phyloP scores from a whole-genome alignment of 352 stramenopile genomes.

The Pythium scleroteichum region DNA sequence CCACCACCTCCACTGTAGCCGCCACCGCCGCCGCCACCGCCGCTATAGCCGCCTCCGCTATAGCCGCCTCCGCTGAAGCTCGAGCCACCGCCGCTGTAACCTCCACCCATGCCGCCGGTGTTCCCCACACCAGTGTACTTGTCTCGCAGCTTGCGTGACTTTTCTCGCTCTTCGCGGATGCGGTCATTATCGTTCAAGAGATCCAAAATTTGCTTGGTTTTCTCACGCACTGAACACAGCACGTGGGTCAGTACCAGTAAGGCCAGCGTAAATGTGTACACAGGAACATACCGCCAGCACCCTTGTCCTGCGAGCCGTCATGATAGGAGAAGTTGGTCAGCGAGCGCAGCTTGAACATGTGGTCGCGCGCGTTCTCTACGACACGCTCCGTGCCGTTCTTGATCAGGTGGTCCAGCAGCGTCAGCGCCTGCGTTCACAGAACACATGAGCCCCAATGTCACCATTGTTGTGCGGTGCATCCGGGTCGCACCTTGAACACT shows the following conservation, averaged over 20 bases:
- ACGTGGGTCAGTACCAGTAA: not conserved
- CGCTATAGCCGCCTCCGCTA: constrained; percentile 33
- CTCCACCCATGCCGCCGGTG: constrained; percentile 33
- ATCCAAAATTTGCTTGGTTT: constrained; percentile 87
- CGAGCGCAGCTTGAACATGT: constrained; percentile 92
- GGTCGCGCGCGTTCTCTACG: constrained; percentile 95
- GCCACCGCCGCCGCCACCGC: constrained; percentile 39
- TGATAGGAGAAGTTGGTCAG: constrained; percentile 90
- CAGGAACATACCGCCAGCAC: constrained; percentile 72
- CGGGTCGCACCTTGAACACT: constrained; percentile 91
- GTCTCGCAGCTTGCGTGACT: constrained; percentile 78
- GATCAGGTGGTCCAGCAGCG: constrained; percentile 96
- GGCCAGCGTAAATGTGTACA: not conserved
- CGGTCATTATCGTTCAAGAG: constrained; percentile 89
- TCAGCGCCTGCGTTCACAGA: constrained; percentile 86
- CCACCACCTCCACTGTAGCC: constrained; percentile 27
- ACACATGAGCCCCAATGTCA: too few species aligned
- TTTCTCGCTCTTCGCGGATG: constrained; percentile 87
- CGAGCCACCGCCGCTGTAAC: constrained; percentile 35
- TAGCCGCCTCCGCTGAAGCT: constrained; percentile 39
- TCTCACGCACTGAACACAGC: constrained; percentile 70
- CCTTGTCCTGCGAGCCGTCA: constrained; percentile 83
- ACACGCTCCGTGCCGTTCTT: constrained; percentile 98
- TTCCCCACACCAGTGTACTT: constrained; percentile 89
- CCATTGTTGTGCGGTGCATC: not conserved